Base-by-base conservation (phyloP, 1,284 basidiomycete genomes). In the Ceratobasidium theobromae region DNA sequence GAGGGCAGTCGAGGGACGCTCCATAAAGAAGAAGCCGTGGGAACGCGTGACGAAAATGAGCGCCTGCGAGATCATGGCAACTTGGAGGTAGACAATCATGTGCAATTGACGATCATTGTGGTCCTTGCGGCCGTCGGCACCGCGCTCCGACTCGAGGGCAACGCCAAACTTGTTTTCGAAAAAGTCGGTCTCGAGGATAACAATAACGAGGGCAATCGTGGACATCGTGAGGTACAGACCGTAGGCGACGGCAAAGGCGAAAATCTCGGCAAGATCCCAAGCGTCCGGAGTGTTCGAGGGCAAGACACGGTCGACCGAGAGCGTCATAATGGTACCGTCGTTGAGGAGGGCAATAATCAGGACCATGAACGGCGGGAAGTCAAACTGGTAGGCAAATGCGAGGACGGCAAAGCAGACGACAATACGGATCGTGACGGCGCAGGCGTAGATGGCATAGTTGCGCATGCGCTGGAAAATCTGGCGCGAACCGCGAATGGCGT, bases 301-400 rank as follows among this genome's bases (percentile, higher is more conserved):
- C 74, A 98, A 79, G 70, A 98, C 95, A 78, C 95, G 93, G 79
- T 98, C 95, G 69, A 98, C 90, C 30, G 94, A 97, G 71, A 98
- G 84, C 11, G 95, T 98, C 95, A 98, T 98, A 84, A 98, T 96
- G 72, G 95, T 97, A 78, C 95, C 95, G 77, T 98, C 95, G 79
- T 98, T 98, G 72, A 98, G 82, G 60, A 98, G 84, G 69, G 95
- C 95, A 72, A 98, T 96, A 79, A 98, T 92, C 77, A 98, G 89
- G 71, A 98, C 88, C 95, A 98, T 98, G 87, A 98, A 98, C 16
- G 95, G 94, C 74, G 95, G 95, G 92, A 98, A 98, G 79, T 96
- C 91, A 78, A 95, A 94, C 82, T 90, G 87, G 88, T 95, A 98
- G 68, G 89, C 89, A 77, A 98, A 98, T 58, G 93, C 91, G 76